Evolutionary conservation across 495 filamentous ascomycete genomes (phyloP).

Genomic region (Penicillium lividum): DNA sequence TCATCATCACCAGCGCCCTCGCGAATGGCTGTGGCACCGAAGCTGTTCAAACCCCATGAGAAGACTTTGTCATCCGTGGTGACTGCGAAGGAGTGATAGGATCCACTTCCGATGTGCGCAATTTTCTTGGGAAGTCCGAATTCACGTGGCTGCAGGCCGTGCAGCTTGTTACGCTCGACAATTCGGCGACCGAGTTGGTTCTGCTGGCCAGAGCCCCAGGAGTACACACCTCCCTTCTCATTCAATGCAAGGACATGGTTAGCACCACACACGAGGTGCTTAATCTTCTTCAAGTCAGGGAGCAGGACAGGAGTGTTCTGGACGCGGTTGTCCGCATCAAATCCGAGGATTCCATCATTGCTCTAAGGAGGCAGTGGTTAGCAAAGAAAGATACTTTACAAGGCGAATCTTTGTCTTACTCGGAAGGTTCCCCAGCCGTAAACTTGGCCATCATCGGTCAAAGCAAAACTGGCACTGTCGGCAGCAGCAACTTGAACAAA

Average conservation of each 20-base stretch:
- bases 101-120: slow-evolving; percentile 53
- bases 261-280: slow-evolving; percentile 54
- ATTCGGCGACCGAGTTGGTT: slow-evolving; percentile 65
- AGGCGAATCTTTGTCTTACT: slow-evolving; percentile 40
- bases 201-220: slow-evolving; percentile 65
- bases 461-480: slow-evolving; percentile 64
- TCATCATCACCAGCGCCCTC: slow-evolving; percentile 67
- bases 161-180: slow-evolving; percentile 53
- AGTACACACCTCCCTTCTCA: slow-evolving; percentile 54
- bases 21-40: slow-evolving; percentile 73
- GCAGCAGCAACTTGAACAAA: slow-evolving; percentile 63
- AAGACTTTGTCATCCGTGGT: slow-evolving; percentile 70
- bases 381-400: slow-evolving; percentile 4
- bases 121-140: slow-evolving; percentile 66
- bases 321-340: slow-evolving; percentile 42
- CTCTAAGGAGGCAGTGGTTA: slow-evolving; percentile 37
- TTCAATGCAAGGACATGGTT: slow-evolving; percentile 66
- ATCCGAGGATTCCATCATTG: slow-evolving; percentile 61
- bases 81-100: slow-evolving; percentile 70
- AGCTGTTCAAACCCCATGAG: slow-evolving; percentile 88
- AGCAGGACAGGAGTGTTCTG: slow-evolving; percentile 53
- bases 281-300: slow-evolving; percentile 56
- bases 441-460: slow-evolving; percentile 65
- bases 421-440: slow-evolving; percentile 75
- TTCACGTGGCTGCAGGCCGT: slow-evolving; percentile 66